Base-by-base conservation (phyloP, 2,329 filamentous ascomycete genomes). In the Purpureocillium takamizusanense region DNA sequence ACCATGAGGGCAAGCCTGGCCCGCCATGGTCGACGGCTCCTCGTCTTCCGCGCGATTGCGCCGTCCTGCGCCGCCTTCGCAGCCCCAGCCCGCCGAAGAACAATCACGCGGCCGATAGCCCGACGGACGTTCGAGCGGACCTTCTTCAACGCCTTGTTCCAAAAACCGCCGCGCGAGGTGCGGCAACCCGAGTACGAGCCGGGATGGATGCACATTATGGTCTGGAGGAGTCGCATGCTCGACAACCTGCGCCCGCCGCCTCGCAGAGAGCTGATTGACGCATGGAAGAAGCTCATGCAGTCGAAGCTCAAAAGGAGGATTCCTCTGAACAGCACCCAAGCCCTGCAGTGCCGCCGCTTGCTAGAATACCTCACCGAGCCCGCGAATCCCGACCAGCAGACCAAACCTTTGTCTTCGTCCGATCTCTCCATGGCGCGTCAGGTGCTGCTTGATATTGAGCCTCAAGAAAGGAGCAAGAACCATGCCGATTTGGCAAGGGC, bases 191-290 rank as follows among this genome's bases (percentile, higher is more conserved):
- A 79, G 49, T 65, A 80, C 43, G 83, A 79, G 51, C 83, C 77
- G 1, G 88, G 87, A 38, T 75, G 88, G 51, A 76, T 78, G 46
- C 74, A 72, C 13, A 76, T 95, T 63, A 73, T 84, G 50, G 74
- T 84, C 42, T 74, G 86, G 56, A 67, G 74, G 37, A 75, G 76
- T 47, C 74, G 77, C 43, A 64, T 81, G 47, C 69, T 74, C 37
- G 72, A 84, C 40, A 70, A 74, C 37, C 67, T 79, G 28, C 75
- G 86, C 27, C 73, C 77, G 9, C 87, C 86, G 13, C 59, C 74
- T 0, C 63, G 69, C 3, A 57, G 69, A n/a, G 76, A 84, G 27
- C 65, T 95, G 3, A 60, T 76, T 1, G 65, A 73, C 28, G 85
- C 83, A 5, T 81, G 84, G 57, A 68, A 64, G 39, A 62, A 68